Base-by-base conservation (phyloP, 805 yeast genomes). In the Sungouiella blattae region DNA sequence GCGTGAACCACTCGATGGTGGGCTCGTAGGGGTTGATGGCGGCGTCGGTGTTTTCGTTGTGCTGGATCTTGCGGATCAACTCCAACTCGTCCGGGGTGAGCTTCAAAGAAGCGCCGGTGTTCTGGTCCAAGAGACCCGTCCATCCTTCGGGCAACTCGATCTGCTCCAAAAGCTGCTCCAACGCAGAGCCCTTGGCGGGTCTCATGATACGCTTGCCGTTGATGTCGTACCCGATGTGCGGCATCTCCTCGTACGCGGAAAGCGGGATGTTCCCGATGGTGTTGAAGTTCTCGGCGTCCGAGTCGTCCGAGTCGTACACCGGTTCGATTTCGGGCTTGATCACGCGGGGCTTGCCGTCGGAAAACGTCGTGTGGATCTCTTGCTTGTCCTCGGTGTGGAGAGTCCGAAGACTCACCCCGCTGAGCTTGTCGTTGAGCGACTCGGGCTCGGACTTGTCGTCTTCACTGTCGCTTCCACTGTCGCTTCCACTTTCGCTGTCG, bases 121-220 rank as follows among this genome's bases (percentile, higher is more conserved):
- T 75, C 53, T 86, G 83, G 61, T 93, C 98, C 42, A 91, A 66
- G 42, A 93, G 71, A 30, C 99, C 99, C 11, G 98, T 93, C 98
- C 98, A 93, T 17, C 98, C 98, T 62, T 87, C 94, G 11, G 98
- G 98, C 44, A 93, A 70, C 43, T 93, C 99, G 41, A 93, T 93
- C 20, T 80, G 71, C 54, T 91, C 98, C 46, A 93, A 67, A 43
- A 93, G 73, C 52, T 83, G 84, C 54, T 93, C 98, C 46, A 93
- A 73, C 1, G 98, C 98, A 39, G 94, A 80, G 11, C 97, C 96
- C 52, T 87, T 83, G 7, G 98, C 98, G 9, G 99, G 99, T 60
- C 99, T 79, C 98, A 93, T 91, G 55, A 93, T 89, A 56, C 98
- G 78, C 58, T 89, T 91, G 53, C 99, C 98, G 58, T 93, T 93